Conservation (phyloP, 768 basidiomycete genomes). For the Porpolomopsis calyptriformis region DNA sequence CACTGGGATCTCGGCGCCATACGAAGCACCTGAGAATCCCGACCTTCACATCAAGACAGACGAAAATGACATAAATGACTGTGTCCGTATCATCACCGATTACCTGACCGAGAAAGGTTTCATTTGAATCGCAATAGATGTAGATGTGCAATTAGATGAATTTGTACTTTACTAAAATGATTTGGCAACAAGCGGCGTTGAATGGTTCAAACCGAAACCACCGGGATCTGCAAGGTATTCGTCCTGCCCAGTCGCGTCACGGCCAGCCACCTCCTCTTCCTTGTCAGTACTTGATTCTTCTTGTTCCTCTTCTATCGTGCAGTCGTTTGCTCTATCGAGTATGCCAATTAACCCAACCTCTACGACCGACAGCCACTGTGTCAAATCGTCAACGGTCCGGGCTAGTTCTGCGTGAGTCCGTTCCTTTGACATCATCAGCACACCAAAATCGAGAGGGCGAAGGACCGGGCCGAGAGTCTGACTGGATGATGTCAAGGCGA, state of each 20-base stretch:
- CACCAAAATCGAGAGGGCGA: conserved; percentile 59
- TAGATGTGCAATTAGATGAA: neutral
- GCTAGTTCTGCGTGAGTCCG: conserved; percentile 62
- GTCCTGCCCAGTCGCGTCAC: neutral
- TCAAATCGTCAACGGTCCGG: conserved; percentile 62
- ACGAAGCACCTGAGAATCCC: conserved; percentile 75
- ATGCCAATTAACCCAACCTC: conserved; percentile 62
- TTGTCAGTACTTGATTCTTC: conserved; percentile 21
- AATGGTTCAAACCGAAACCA: neutral
- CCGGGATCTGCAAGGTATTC: neutral
- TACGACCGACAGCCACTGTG: conserved; percentile 64
- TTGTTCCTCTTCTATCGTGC: conserved; percentile 58
- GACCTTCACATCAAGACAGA: conserved; percentile 92
- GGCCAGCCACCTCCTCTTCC: neutral
- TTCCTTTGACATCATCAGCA: conserved; percentile 38
- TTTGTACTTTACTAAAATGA: neutral
- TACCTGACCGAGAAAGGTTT: conserved; percentile 66
- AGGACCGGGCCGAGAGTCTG: conserved; percentile 34
- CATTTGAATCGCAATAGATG: conserved; percentile 22
- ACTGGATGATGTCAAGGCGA: conserved; percentile 22
- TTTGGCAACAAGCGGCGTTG: neutral
- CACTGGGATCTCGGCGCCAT: conserved; percentile 95
- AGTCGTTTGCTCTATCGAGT: conserved; percentile 40
- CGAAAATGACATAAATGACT: conserved; percentile 63
- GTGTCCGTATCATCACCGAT: conserved; percentile 66